Evolutionary conservation across 129 eudicot genomes (phyloP).

Genomic region (Flaveria linearis): DNA sequence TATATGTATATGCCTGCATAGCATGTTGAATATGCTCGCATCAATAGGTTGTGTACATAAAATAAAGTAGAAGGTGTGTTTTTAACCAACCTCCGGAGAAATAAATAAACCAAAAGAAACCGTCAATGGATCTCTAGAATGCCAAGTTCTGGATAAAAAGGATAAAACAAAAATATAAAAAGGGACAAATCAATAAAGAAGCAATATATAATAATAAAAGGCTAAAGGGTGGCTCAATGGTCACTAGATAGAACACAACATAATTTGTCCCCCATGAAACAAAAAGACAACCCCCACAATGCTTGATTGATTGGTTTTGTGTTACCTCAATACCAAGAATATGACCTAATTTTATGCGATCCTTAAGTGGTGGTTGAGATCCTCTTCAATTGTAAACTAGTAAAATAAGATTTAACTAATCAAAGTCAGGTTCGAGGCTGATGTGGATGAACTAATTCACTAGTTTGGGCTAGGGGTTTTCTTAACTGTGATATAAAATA

Average conservation of each 20-base stretch:
- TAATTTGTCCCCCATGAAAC: slow-evolving; percentile 26
- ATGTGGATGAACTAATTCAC: no score
- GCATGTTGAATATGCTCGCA: no score
- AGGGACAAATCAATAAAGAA: background rate
- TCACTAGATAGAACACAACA: slow-evolving; percentile 34
- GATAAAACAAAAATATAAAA: background rate
- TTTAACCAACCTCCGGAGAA: no score
- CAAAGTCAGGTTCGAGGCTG: no score
- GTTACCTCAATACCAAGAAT: slow-evolving; percentile 32
- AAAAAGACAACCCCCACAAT: slow-evolving; percentile 24
- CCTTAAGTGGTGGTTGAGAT: slow-evolving; percentile 10
- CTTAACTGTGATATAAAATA: no score
- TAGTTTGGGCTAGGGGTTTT: no score
- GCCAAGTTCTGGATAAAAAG: slow-evolving; percentile 2
- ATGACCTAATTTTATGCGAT: slow-evolving; percentile 37
- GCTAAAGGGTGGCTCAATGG: slow-evolving; percentile 34
- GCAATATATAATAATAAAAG: slow-evolving; percentile 16
- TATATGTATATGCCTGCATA: no score
- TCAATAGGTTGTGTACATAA: no score
- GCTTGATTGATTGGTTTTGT: slow-evolving; percentile 30
- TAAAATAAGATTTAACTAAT: background rate
- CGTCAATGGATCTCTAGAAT: background rate
- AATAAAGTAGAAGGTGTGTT: no score
- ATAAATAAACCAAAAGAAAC: background rate
- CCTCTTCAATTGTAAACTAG: background rate